Conservation (phyloP, 2,329 filamentous ascomycete species). For the Cordyceps cateniannulata region DNA sequence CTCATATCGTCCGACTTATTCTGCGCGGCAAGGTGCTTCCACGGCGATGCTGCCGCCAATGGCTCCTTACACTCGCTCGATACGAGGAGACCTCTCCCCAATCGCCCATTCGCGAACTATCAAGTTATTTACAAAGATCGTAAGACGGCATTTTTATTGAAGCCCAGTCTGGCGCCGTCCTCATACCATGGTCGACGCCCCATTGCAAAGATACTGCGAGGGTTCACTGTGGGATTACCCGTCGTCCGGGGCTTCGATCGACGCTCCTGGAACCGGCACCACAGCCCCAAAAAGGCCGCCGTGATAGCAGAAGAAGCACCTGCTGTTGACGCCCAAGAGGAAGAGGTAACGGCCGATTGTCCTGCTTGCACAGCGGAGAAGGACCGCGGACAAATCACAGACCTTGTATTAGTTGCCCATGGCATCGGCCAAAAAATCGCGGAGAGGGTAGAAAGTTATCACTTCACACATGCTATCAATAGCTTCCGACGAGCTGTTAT, state of each 20-base stretch:
- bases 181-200: slow-evolving; percentile 77
- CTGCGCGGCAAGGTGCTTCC: slow-evolving; percentile 54
- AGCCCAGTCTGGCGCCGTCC: slow-evolving; percentile 78
- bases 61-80: slow-evolving; percentile 35
- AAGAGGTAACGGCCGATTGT: slow-evolving; percentile 31
- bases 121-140: slow-evolving; percentile 83
- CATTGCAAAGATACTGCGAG: slow-evolving; percentile 77
- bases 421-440: slow-evolving; percentile 96
- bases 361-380: slow-evolving; percentile 58
- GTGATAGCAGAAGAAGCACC: slow-evolving; percentile 22
- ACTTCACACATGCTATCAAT: slow-evolving; percentile 96
- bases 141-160: slow-evolving; percentile 73
- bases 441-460: slow-evolving; percentile 89
- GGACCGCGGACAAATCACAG: slow-evolving; percentile 65
- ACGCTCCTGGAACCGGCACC: slow-evolving; percentile 65
- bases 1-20: slow-evolving; percentile 47
- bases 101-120: slow-evolving; percentile 61
- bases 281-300: slow-evolving; percentile 40
- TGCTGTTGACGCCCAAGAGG: slow-evolving; percentile 22
- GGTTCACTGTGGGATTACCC: slow-evolving; percentile 72
- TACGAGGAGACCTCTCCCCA: slow-evolving; percentile 31
- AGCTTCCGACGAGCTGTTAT: slow-evolving; percentile 81
- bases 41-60: slow-evolving; percentile 52
- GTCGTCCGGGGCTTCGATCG: slow-evolving; percentile 88
- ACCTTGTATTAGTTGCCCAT: slow-evolving; percentile 85